A percentile compares a stretch with the other conserved stretches of the same genome.
phyloP scores from a whole-genome alignment of 2,329 filamentous ascomycete species.

The Raffaelea arxii region DNA sequence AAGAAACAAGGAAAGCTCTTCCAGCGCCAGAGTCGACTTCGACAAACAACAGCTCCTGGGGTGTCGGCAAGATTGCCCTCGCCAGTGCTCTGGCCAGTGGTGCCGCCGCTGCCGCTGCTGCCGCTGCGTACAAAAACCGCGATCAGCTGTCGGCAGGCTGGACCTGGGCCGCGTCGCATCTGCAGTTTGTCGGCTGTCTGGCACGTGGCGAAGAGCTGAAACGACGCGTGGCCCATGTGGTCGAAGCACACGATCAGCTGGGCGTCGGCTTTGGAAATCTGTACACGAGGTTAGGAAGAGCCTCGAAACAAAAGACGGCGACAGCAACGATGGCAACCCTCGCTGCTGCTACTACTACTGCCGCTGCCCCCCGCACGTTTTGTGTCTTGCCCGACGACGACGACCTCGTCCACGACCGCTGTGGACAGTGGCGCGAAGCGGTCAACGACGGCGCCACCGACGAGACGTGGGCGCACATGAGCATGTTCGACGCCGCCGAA shows the following conservation, averaged over 20 bases:
- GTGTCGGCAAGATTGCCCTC: constrained; percentile 80
- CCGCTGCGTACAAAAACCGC: constrained; percentile 77
- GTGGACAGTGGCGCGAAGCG: constrained; percentile 53
- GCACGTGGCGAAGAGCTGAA: constrained; percentile 75
- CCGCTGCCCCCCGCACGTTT: constrained; percentile 55
- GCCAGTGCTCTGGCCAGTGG: constrained; percentile 48
- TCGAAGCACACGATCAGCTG: constrained; percentile 53
- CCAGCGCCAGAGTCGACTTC: background rate
- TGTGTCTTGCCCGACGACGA: constrained; percentile 78
- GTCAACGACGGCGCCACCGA: constrained; percentile 72
- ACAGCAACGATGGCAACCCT: background rate
- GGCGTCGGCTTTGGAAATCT: constrained; percentile 74
- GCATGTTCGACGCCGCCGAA: constrained; percentile 62
- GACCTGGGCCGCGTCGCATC: constrained; percentile 77
- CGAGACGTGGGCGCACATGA: constrained; percentile 73
- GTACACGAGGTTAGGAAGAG: constrained; percentile 78
- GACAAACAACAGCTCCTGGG: constrained; percentile 40
- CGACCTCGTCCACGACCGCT: constrained; percentile 30
- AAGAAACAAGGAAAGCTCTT: background rate
- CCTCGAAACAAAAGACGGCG: too few species aligned
- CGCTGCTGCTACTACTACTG: background rate
- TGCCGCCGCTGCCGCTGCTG: constrained; percentile 70
- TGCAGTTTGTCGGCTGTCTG: constrained; percentile 88
- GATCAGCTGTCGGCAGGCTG: constrained; percentile 69
- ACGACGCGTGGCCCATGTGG: constrained; percentile 59